These are phyloP conservation scores for Cenococcum geophilum DNA, from an alignment of 495 filamentous ascomycete genomes.

Conservation along the genomic window DNA sequence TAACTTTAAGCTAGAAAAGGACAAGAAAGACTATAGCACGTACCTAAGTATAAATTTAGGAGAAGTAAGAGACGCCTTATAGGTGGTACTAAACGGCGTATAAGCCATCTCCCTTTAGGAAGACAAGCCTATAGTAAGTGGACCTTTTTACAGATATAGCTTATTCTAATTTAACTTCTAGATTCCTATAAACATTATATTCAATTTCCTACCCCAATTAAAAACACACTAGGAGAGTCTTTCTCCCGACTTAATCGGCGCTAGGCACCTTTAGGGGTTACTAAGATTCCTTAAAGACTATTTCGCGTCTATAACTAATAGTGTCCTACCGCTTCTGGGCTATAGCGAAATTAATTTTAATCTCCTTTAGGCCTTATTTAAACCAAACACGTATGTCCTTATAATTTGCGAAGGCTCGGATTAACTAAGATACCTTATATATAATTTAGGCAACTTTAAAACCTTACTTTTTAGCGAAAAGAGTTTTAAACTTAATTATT, in stretches of 20 bases:
- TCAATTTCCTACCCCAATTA: not conserved
- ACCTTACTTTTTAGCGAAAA: too few relatives aligned
- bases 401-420: not conserved
- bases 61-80: not conserved
- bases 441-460: too few relatives aligned
- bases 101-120: not conserved
- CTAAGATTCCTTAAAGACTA: not conserved
- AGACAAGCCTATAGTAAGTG: not conserved
- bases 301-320: not conserved
- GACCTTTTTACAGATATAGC: not conserved
- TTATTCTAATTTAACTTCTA: not conserved
- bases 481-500: not conserved
- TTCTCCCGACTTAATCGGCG: too few relatives aligned
- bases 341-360: not conserved
- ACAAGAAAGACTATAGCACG: too few relatives aligned
- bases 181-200: not conserved
- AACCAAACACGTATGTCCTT: not conserved
- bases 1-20: too few relatives aligned
- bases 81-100: not conserved
- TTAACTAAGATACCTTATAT: constrained; percentile 1
- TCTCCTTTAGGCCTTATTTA: not conserved
- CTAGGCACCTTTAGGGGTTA: not conserved
- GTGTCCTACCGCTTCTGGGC: not conserved
- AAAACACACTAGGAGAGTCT: not conserved
- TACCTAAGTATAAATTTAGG: not conserved